Percentiles rank a stretch among this genome's conserved stretches.
These are phyloP conservation scores for Verticillium klebahnii DNA, from an alignment of 2,329 filamentous ascomycete species.

Conservation along the genomic window DNA sequence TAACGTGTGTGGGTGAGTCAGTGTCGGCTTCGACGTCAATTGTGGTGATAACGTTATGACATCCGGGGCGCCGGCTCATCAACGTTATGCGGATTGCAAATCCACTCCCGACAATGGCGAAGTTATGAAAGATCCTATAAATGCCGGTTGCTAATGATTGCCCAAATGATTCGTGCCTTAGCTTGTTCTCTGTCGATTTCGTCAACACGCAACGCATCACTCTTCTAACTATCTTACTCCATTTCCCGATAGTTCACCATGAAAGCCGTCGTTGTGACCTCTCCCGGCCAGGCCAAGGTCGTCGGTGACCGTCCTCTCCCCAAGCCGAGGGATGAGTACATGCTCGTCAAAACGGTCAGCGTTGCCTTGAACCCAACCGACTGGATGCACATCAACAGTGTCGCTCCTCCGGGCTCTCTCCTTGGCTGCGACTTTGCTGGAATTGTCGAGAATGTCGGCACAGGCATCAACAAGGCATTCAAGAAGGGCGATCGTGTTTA, in stretches of 20 bases:
- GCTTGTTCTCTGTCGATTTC: no score
- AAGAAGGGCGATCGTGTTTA: slow-evolving; percentile 43
- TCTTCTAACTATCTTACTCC: no score
- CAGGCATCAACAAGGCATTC: slow-evolving; percentile 33
- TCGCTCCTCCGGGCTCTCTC: slow-evolving; percentile 9
- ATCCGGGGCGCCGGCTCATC: no score
- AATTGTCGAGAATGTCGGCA: slow-evolving; percentile 39
- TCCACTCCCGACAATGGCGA: no score
- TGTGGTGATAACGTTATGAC: no score
- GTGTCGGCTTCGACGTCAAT: no score
- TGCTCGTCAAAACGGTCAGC: slow-evolving; percentile 22
- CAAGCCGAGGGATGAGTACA: slow-evolving; percentile 12
- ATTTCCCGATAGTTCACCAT: neutral
- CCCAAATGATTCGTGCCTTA: no score
- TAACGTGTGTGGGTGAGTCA: no score
- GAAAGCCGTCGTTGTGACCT: neutral
- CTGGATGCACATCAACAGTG: slow-evolving; percentile 17
- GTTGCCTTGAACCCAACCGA: slow-evolving; percentile 28
- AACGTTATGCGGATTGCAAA: no score
- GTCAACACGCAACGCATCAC: no score
- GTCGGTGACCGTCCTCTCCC: neutral
- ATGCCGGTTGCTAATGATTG: no score
- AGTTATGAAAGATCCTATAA: no score
- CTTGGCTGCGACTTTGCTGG: slow-evolving; percentile 44
- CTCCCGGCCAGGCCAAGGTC: slow-evolving; percentile 3